Evolutionary conservation across 1,284 basidiomycete genomes (phyloP), one percentile per base, ranked within the genome.

Genomic region (Lentinus polychrous): DNA sequence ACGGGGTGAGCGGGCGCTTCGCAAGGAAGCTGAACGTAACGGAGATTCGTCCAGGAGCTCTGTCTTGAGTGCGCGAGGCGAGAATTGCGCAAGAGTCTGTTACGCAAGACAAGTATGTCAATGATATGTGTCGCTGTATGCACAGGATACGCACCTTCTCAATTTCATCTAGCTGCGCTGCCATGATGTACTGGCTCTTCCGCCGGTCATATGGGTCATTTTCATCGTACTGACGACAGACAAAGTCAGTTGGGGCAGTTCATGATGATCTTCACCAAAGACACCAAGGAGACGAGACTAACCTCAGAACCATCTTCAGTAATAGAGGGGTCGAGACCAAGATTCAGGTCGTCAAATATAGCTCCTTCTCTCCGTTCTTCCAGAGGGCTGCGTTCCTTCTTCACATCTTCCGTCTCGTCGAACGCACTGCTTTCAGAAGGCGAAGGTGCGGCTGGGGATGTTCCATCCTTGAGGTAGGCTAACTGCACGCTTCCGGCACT

Each of bases 261-360:
- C 46, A 34, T 24, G 35, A 49, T n/a, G 39, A 45, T 40, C 37
- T 8, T 38, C 12, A 23, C 39, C 17, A 40, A 7, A 22, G 22
- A 23, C 20, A 18, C 22, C 10, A 22, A 42, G 40, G 12, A 49
- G 17, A 35, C 20, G 33, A 27, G 20, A 43, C 53, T 43, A 35
- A 68, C 66, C 59, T 67, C 66, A 49, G 59, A 40, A 17, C 46
- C 51, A 6, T 48, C 49, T 10, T 46, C 48, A n/a, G 52, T 54
- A 37, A 54, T 45, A 14, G 56, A 52, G 38, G 67, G 70, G 44
- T 81, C 79, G 55, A 86, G 67, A 11, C 82, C 83, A 35, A 87
- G 69, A 56, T 86, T 81, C 47, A 86, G 65, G 52, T 84, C 81
- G 48, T 86, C 84, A 59, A 79, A 88, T 48, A 87, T 70, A n/a